These are phyloP conservation scores for Artemisia princeps DNA, from an alignment of 140 eudicot genomes.

Conservation along the genomic window DNA sequence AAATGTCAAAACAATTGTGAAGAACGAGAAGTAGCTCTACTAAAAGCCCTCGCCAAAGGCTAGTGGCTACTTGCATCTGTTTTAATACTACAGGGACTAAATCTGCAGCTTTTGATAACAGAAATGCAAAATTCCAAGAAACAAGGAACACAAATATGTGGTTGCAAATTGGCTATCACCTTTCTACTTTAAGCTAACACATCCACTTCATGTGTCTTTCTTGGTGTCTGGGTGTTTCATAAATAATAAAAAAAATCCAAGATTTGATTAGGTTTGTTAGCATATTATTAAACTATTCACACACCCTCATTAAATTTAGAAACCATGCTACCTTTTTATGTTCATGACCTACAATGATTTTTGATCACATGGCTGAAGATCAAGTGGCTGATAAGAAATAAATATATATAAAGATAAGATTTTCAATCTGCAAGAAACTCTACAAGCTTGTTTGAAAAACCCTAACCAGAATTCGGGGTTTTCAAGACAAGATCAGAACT, in stretches of 20 bases:
- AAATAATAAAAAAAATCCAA: constrained; percentile 8
- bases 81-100: constrained; percentile 2
- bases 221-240: constrained; percentile 14
- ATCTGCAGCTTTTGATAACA: neutral
- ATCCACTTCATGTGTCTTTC: constrained; percentile 39
- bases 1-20: too few species aligned
- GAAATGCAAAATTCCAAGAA: constrained; percentile 30
- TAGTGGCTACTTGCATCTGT: neutral
- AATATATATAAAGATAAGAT: constrained; percentile 20
- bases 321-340: constrained; percentile 26
- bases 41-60: too few species aligned
- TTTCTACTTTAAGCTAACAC: constrained; percentile 28
- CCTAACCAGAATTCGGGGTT: constrained; percentile 9
- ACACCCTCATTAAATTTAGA: constrained; percentile 15
- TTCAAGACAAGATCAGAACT: constrained; percentile 8
- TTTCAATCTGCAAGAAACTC: neutral
- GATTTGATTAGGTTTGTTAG: neutral
- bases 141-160: constrained; percentile 44
- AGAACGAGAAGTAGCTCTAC: too few species aligned
- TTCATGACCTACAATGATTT: constrained; percentile 30
- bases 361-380: constrained; percentile 30
- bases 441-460: neutral
- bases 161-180: constrained; percentile 43
- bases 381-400: constrained; percentile 19
- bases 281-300: constrained; percentile 11